A percentile compares a stretch with the other conserved stretches of the same genome.
phyloP scores from a whole-genome alignment of 129 eudicot species.

The Kitagawia praeruptora region DNA sequence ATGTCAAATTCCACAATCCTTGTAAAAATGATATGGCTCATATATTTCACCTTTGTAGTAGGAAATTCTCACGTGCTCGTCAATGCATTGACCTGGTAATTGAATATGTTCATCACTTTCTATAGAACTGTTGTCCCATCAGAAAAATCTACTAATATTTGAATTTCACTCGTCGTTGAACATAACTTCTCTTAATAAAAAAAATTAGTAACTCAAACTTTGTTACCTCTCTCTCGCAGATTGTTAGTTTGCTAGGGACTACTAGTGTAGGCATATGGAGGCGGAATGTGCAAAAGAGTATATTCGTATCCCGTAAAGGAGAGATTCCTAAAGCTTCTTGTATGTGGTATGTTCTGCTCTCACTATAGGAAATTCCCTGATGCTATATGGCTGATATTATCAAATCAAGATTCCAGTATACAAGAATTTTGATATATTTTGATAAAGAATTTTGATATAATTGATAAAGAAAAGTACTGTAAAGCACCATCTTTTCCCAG shows the following conservation, averaged over 20 bases:
- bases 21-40: background rate
- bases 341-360: conserved; percentile 54
- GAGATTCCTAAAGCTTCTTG: conserved; percentile 63
- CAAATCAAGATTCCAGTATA: background rate
- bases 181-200: background rate
- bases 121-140: background rate
- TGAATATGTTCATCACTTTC: background rate
- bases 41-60: background rate
- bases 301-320: conserved; percentile 63
- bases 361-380: background rate
- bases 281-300: conserved; percentile 48
- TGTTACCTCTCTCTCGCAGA: conserved; percentile 25
- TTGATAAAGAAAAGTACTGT: background rate
- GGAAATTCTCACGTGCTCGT: background rate
- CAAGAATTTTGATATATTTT: background rate
- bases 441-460: too few species aligned
- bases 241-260: conserved; percentile 77
- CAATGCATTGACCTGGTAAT: background rate
- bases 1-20: background rate
- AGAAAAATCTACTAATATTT: background rate
- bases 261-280: conserved; percentile 75
- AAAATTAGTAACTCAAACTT: background rate
- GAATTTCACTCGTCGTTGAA: background rate
- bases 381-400: background rate
- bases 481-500: background rate